Percentiles rank a stretch among this genome's conserved stretches.
Conservation (phyloP, 129 eudicot species). For the Helianthus annuus region HanXRQr2.0-SUNRISE NC_035443.2:34889245-34889744, state of each 20-base stretch:
- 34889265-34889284: constrained; percentile 33
- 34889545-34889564: constrained; percentile 37
- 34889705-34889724: neutral
- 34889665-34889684: neutral
- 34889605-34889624: neutral
- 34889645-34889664: neutral
- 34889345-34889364: constrained; percentile 41
- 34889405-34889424: constrained; percentile 30
- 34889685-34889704: neutral
- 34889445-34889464: constrained; percentile 37
- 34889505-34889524: constrained; percentile 31
- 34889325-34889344: constrained; percentile 33
- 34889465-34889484: constrained; percentile 19
- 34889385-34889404: constrained; percentile 33
- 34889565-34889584: constrained; percentile 44
- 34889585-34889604: constrained; percentile 3
- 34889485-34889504: constrained; percentile 21
- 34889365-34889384: constrained; percentile 28
- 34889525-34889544: constrained; percentile 28
- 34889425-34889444: constrained; percentile 31
- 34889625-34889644: neutral
- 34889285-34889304: constrained; percentile 29
- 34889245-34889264: constrained; percentile 33
- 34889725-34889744: neutral
- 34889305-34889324: constrained; percentile 20